Conservation (phyloP, 352 stramenopile genomes). For the Pythium grandisporangium region DNA sequence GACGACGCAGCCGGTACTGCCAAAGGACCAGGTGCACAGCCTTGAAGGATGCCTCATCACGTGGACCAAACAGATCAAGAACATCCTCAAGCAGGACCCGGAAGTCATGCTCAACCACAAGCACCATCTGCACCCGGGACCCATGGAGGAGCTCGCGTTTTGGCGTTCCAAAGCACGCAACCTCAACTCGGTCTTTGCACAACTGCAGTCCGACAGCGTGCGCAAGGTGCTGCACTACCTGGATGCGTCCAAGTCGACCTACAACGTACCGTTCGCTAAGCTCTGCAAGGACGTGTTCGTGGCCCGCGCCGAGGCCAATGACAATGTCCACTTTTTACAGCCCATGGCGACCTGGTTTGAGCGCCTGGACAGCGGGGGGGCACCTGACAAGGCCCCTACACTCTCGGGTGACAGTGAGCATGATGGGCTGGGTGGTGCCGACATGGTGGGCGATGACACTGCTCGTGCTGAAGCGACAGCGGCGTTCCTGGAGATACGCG, state of each 20-base stretch:
- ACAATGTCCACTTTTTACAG: conserved; percentile 82
- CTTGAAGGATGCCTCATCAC: conserved; percentile 89
- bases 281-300: conserved; percentile 90
- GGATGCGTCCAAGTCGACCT: conserved; percentile 84
- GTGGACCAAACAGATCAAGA: conserved; percentile 94
- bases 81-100: conserved; percentile 86
- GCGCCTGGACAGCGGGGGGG: conserved; percentile 17
- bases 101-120: conserved; percentile 63
- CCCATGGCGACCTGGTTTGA: conserved; percentile 66
- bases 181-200: conserved; percentile 87
- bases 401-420: no score
- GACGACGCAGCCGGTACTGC: conserved; percentile 9
- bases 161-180: conserved; percentile 80
- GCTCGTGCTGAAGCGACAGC: no score
- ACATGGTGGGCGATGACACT: no score
- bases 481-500: conserved; percentile 50
- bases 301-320: conserved; percentile 76
- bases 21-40: conserved; percentile 79
- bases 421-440: no score
- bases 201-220: conserved; percentile 83
- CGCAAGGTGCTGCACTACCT: conserved; percentile 84
- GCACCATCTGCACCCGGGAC: conserved; percentile 52
- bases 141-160: conserved; percentile 85
- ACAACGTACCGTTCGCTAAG: conserved; percentile 89
- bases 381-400: no score